Conservation (phyloP, 768 basidiomycete species). For the Collybia mongolica region DNA sequence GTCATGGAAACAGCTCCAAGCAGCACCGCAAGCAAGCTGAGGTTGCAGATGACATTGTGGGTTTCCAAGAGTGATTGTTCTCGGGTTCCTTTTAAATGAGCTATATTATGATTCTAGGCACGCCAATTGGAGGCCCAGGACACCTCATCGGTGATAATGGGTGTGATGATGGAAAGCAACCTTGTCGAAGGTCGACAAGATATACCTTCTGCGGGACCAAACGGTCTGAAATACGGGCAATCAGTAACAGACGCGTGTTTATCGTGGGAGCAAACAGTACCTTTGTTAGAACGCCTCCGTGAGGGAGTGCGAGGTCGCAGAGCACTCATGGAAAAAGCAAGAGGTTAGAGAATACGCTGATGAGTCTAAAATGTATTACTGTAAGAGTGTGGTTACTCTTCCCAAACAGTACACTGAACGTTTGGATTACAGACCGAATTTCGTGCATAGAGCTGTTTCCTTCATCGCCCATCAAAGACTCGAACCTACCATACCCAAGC, state of each 20-base stretch:
- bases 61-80: slow-evolving; percentile 20
- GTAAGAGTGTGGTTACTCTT: no score
- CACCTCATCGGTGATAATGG: slow-evolving; percentile 76
- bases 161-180: slow-evolving; percentile 96
- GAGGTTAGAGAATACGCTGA: slow-evolving; percentile 1
- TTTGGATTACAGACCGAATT: neutral
- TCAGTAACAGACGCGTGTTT: slow-evolving; percentile 90
- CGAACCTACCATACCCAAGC: neutral
- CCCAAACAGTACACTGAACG: no score
- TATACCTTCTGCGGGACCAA: slow-evolving; percentile 70
- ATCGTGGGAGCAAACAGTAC: slow-evolving; percentile 86
- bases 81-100: slow-evolving; percentile 10
- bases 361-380: no score
- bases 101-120: slow-evolving; percentile 42
- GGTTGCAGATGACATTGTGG: slow-evolving; percentile 88
- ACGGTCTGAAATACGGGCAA: slow-evolving; percentile 77
- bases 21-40: slow-evolving; percentile 86
- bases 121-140: slow-evolving; percentile 70
- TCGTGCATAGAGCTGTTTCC: neutral
- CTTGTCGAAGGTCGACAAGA: slow-evolving; percentile 86
- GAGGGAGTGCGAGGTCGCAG: slow-evolving; percentile 82
- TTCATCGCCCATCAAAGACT: neutral
- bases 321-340: slow-evolving; percentile 37
- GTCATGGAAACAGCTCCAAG: slow-evolving; percentile 94
- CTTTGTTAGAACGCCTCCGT: slow-evolving; percentile 80